These are phyloP conservation scores for Sapria himalayana DNA, from an alignment of 345 rosid species.

Conservation along the genomic window DNA sequence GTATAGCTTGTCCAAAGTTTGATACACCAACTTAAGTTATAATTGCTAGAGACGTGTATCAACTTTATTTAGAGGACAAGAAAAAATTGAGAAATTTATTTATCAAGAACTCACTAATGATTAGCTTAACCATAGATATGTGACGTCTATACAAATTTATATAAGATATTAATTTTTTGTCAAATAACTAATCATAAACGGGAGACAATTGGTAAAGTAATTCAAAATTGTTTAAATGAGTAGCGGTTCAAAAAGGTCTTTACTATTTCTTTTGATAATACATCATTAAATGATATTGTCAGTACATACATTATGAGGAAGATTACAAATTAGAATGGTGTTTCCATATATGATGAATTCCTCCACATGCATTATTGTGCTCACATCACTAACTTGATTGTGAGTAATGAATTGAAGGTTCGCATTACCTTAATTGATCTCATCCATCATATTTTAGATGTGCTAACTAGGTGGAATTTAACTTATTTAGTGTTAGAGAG, in stretches of 20 bases:
- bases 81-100: too few relatives aligned
- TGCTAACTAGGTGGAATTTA: conserved; percentile 11
- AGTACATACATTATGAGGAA: conserved; percentile 11
- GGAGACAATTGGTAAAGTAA: too few relatives aligned
- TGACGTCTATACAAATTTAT: too few relatives aligned
- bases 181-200: too few relatives aligned
- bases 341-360: conserved; percentile 10
- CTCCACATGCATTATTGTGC: conserved; percentile 9
- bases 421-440: conserved; percentile 8
- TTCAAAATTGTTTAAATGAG: conserved; percentile 10
- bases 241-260: conserved; percentile 16
- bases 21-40: too few relatives aligned
- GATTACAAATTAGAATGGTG: conserved; percentile 8
- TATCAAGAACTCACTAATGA: too few relatives aligned
- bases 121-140: too few relatives aligned
- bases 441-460: conserved; percentile 9
- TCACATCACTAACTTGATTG: conserved; percentile 8
- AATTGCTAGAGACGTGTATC: too few relatives aligned
- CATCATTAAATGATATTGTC: conserved; percentile 6
- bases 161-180: conserved; percentile 11
- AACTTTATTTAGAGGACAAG: too few relatives aligned
- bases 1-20: too few relatives aligned
- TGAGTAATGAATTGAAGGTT: conserved; percentile 11
- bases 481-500: conserved; percentile 11
- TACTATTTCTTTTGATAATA: conserved; percentile 8